Base-by-base conservation (phyloP, 1,139 yeast genomes). In the Blastobotrys arbuscula region DNA sequence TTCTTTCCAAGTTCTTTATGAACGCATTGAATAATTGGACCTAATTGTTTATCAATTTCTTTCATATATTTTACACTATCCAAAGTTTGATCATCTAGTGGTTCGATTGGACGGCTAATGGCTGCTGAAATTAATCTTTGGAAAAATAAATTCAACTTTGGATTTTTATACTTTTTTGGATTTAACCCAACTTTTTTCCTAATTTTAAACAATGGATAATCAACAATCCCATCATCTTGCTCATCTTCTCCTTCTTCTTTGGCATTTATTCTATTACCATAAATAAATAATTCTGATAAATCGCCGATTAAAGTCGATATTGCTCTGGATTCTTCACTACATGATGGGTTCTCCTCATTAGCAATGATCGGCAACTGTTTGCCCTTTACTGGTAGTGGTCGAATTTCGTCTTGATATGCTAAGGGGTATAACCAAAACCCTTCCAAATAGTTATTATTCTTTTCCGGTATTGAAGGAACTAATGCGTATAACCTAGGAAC, bases 401-500 rank as follows among this genome's bases (percentile, higher is more conserved):
- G 30, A 28, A 68, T 43, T 44, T 71, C 74, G 39, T 72, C 74
- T 1, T 59, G 58, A 52, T 55, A 69, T 3, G 75, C 74, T 18
- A 69, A 52, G 12, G 60, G 62, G n/a, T 72, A 62, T 45, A 67
- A 45, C 40, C 62, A 66, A 15, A 71, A 48, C 4, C 75, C 75
- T 1, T 61, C 60, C 0, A 71, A 66, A 13, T 23, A 4, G 19
- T 31, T 19, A 4, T 45, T 40, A n/a, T 48, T 51, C 20, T 50
- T 20, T n/a, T 38, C 51, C 16, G 52, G 58, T 2, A 48, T 50
- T 0, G 85, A 74, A 0, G 95, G 87, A 45, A 80, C 71, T 51
- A 88, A 59, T 0, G 83, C 78, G 58, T 75, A 84, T 43, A 86
- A 56, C 2, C 71, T 58, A 0, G 96, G 94, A 45, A 74, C 64